Base-by-base conservation (phyloP, 2,329 filamentous ascomycete species). In the Lachnellula cervina region DNA sequence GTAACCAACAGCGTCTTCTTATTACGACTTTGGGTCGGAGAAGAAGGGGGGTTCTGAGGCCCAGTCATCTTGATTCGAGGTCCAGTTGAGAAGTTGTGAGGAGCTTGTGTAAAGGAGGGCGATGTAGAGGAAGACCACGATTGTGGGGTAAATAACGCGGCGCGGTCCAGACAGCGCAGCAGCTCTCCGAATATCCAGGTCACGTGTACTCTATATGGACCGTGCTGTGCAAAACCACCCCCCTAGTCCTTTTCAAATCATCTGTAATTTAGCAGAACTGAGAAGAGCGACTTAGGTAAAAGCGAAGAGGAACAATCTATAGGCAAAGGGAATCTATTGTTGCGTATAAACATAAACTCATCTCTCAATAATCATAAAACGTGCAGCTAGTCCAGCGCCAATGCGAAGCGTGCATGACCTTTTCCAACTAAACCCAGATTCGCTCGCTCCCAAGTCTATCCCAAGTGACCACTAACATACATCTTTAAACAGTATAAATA, bases 1-100 rank as follows among this genome's bases (percentile, higher is more conserved):
- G 50, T 52, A 17, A 64, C 58, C 38, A 63, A 34, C 21, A 60
- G 38, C 43, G 19, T 38, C 53, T 62, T 66, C 48, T 63, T 66
- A 16, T 51, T 45, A 44, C 62, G 56, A 48, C 49, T 52, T 35
- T 59, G 58, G 5, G 61, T 63, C 1, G 62, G 63, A 5, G 60
- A 63, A 16, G 54, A 46, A 23, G 62, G 62, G 28, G 52, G 35
- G 42, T 19, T 45, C 48, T 56, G 57, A 21, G 49, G 13, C 21
- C 56, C 48, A 55, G 59, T 43, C 61, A 63, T 63, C n/a, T 51
- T 62, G 49, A 49, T 28, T 8, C 13, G 21, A 8, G 14, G 23
- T 28, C 16, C 14, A 23, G 16, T 28, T 16, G 11, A 21, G 7
- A 11, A 14, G 32, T 25, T 38, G 34, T 21, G 46, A 47, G 23